These are phyloP conservation scores for Elaphomyces granulatus DNA, from an alignment of 495 filamentous ascomycete genomes.

Conservation along the genomic window DNA sequence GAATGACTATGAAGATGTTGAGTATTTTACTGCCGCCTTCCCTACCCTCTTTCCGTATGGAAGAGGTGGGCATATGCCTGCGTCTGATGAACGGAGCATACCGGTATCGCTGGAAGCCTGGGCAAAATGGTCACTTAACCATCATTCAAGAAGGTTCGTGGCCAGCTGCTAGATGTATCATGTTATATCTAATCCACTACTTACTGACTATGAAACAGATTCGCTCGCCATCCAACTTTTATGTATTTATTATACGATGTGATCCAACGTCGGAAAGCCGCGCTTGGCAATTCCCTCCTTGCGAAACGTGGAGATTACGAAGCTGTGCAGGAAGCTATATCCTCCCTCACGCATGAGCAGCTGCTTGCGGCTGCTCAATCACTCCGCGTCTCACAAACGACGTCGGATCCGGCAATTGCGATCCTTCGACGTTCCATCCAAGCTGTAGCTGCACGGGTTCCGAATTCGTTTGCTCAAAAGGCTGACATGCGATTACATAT, in stretches of 20 bases:
- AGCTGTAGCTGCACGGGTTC: slow-evolving; percentile 2
- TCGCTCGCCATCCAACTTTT: slow-evolving; percentile 6
- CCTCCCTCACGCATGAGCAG: neutral
- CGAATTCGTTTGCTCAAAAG: slow-evolving; percentile 1
- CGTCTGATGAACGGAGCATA: slow-evolving; percentile 5
- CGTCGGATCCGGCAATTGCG: neutral
- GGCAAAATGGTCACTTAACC: slow-evolving; percentile 5
- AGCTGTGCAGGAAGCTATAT: neutral
- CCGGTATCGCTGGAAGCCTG: slow-evolving; percentile 5
- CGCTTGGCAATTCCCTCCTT: slow-evolving; percentile 3
- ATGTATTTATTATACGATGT: slow-evolving; percentile 8
- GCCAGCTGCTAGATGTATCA: too few relatives aligned
- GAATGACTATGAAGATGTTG: slow-evolving; percentile 6
- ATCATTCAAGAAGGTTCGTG: slow-evolving; percentile 8
- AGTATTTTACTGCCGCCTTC: slow-evolving; percentile 10
- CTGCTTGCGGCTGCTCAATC: slow-evolving; percentile 3
- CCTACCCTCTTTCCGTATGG: slow-evolving; percentile 10
- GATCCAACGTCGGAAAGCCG: slow-evolving; percentile 4
- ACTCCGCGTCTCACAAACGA: neutral
- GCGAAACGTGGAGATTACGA: slow-evolving; percentile 2
- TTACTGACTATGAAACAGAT: slow-evolving; percentile 1
- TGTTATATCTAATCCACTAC: too few relatives aligned
- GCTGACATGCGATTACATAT: slow-evolving; percentile 3
- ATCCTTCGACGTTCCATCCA: neutral
- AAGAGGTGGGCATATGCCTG: slow-evolving; percentile 10